Evolutionary conservation across 2,329 filamentous ascomycete genomes (phyloP), one percentile per base, ranked within the genome.

Genomic region (Simplicillium aogashimaense): DNA sequence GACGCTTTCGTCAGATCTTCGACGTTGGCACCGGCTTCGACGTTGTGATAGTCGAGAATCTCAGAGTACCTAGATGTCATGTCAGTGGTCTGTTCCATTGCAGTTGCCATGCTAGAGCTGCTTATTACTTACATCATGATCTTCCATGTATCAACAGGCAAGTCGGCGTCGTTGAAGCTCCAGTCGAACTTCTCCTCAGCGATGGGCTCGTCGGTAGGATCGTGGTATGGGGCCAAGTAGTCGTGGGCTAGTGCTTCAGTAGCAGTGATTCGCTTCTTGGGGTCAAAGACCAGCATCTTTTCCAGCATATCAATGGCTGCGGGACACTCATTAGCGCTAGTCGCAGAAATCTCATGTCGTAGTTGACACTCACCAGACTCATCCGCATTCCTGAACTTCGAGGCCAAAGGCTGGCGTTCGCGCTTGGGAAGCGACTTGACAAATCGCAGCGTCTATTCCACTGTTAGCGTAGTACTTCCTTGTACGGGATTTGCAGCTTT

Each of bases 111-210:
- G 8, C n/a, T 7, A 8, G 10, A 7, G n/a, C 35, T 17, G 6
- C 8, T 33, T 16, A 29, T 44, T 31, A 61, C 83, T 58, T 73
- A 95, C 92, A 98, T 98, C 92, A 97, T 98, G 60, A 98, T 95
- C 71, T 98, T 98, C 92, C 92, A 98, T n/a, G 89, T 95, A 59
- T 98, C 92, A 38, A 97, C 89, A 1, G 92, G 90, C 42, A 98
- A 70, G 58, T 98, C 92, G 36, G 90, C 92, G 54, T 98, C 92
- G 62, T 97, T 97, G 68, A 98, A 98, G 40, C 89, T 95, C 92
- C 92, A 98, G 61, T 98, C 92, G 55, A 98, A 98, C 68, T 95
- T 95, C 70, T 95, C 89, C 45, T 95, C 86, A 16, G 92, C 86
- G 13, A 88, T 81, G 2, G 92, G 92, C 70, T 98, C 92, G 56